Percentiles rank a stretch among this genome's conserved stretches.
Evolutionary conservation across 805 yeast species (phyloP).

Genomic region (Hermanozyma aechmeae): DNA sequence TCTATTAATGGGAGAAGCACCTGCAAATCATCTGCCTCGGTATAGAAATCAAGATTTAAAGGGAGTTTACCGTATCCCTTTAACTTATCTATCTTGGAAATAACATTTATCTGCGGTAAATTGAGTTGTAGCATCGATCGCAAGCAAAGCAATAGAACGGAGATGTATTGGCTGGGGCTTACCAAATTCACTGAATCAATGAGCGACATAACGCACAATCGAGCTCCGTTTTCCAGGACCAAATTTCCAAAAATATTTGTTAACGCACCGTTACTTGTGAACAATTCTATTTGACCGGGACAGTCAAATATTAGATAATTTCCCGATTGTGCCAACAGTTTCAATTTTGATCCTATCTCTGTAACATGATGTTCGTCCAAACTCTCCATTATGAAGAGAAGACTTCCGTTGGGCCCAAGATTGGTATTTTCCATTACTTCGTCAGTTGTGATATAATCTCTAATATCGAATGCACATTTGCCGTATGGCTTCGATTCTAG

Average conservation of each 20-base stretch:
- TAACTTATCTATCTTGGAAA: slow-evolving; percentile 82
- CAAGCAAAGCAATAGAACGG: slow-evolving; percentile 68
- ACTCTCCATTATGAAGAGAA: slow-evolving; percentile 78
- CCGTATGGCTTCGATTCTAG: slow-evolving; percentile 66
- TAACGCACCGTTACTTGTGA: slow-evolving; percentile 80
- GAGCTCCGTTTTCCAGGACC: slow-evolving; percentile 45
- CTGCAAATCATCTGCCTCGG: slow-evolving; percentile 81
- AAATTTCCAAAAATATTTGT: slow-evolving; percentile 56
- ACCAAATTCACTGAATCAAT: slow-evolving; percentile 78
- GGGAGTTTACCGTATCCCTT: slow-evolving; percentile 74
- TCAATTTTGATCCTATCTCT: slow-evolving; percentile 47
- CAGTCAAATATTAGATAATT: slow-evolving; percentile 77
- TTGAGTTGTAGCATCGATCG: slow-evolving; percentile 91
- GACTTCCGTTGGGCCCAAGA: slow-evolving; percentile 86
- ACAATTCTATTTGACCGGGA: slow-evolving; percentile 94
- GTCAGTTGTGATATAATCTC: slow-evolving; percentile 68
- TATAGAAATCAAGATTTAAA: slow-evolving; percentile 74
- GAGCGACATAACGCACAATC: slow-evolving; percentile 78
- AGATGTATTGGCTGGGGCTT: slow-evolving; percentile 82
- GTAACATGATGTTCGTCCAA: slow-evolving; percentile 37
- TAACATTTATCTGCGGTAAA: slow-evolving; percentile 86
- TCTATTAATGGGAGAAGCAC: slow-evolving; percentile 60
- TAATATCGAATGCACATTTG: slow-evolving; percentile 59
- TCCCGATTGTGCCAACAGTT: slow-evolving; percentile 40
- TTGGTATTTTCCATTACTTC: slow-evolving; percentile 66